Evolutionary conservation across 306 rosid genomes (phyloP).

Genomic region (Cucumis cinereus): DNA sequence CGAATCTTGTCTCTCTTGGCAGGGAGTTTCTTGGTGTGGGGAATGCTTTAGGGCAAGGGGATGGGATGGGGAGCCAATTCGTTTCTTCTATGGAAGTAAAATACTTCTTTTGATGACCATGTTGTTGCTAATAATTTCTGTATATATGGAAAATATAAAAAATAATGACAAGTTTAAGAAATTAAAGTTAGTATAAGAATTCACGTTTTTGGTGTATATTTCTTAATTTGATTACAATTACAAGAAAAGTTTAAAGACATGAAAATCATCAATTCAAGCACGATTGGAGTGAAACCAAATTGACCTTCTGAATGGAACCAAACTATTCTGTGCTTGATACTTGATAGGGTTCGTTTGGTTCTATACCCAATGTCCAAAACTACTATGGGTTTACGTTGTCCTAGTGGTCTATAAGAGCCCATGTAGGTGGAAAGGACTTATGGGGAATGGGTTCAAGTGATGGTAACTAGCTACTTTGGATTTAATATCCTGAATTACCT

Average conservation of each 20-base stretch:
- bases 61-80: background rate
- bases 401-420: background rate
- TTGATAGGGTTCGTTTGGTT: background rate
- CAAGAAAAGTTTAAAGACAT: background rate
- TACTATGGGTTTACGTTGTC: background rate
- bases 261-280: background rate
- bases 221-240: background rate
- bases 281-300: background rate
- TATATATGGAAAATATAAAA: background rate
- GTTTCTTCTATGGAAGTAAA: background rate
- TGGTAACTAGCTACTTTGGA: background rate
- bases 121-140: background rate
- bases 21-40: background rate
- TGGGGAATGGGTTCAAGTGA: background rate
- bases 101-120: background rate
- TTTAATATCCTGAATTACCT: background rate
- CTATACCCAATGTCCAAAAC: background rate
- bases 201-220: background rate
- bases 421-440: background rate
- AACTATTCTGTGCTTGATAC: background rate
- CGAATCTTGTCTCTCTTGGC: too few species aligned
- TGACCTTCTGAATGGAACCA: background rate
- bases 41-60: background rate
- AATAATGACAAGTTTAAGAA: background rate
- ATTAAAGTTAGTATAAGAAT: background rate